These are phyloP conservation scores for Porphyrellus cyaneotinctus DNA, from an alignment of 768 basidiomycete species.

Conservation along the genomic window DNA sequence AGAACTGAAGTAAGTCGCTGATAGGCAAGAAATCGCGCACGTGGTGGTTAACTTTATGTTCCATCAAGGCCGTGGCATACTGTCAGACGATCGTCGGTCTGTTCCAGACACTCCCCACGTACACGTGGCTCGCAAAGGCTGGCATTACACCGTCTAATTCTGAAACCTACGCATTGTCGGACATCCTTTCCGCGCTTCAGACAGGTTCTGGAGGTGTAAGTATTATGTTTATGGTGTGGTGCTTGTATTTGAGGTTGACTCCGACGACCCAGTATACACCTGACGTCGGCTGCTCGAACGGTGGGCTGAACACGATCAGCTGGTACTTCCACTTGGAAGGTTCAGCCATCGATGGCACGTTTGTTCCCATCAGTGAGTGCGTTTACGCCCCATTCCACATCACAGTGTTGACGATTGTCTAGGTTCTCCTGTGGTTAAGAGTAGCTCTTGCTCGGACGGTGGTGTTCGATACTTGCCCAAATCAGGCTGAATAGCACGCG, in stretches of 20 bases:
- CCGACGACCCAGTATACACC: slow-evolving; percentile 42
- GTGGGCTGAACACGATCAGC: slow-evolving; percentile 41
- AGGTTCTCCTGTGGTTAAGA: too few relatives aligned
- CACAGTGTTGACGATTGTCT: too few relatives aligned
- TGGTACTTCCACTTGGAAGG: slow-evolving; percentile 67
- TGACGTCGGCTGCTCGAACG: slow-evolving; percentile 40
- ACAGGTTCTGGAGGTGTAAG: slow-evolving; percentile 46
- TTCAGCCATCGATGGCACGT: slow-evolving; percentile 49
- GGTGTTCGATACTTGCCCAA: too few relatives aligned
- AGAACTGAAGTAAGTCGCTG: slow-evolving; percentile 54
- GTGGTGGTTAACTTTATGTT: neutral
- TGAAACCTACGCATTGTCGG: slow-evolving; percentile 53
- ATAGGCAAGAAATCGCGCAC: neutral
- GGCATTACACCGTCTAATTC: slow-evolving; percentile 68
- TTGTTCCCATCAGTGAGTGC: too few relatives aligned
- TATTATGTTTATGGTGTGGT: neutral
- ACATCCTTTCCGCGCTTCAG: slow-evolving; percentile 52
- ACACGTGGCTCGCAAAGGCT: slow-evolving; percentile 61
- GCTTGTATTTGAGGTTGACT: neutral
- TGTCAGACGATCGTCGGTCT: slow-evolving; percentile 55
- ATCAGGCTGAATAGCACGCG: too few relatives aligned
- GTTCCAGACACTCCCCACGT: slow-evolving; percentile 70
- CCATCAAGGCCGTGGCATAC: slow-evolving; percentile 57
- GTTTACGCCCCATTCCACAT: too few relatives aligned
- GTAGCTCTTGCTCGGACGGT: too few relatives aligned